Evolutionary conservation across 257 asterid species (phyloP).

Genomic region (Primulina huaijiensis): DNA sequence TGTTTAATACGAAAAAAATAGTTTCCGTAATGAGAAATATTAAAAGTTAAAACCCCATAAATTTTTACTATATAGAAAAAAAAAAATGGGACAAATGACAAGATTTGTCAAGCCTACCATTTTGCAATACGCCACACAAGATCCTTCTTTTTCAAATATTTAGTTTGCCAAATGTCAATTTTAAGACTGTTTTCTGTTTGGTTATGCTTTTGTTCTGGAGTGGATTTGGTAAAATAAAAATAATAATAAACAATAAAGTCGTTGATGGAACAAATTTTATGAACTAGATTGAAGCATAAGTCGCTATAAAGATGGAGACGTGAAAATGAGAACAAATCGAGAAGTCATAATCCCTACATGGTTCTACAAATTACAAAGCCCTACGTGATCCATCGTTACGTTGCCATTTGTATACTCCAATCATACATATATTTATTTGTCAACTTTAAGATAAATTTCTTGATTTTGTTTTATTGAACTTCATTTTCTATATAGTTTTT

Average conservation of each 20-base stretch:
- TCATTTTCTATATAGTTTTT: too few relatives aligned
- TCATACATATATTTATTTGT: too few relatives aligned
- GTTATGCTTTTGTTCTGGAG: background rate
- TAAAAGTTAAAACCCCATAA: too few relatives aligned
- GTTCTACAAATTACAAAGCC: too few relatives aligned
- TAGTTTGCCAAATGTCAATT: background rate
- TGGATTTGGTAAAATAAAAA: background rate
- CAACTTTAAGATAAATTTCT: background rate
- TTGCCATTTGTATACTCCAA: too few relatives aligned
- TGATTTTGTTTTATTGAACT: too few relatives aligned
- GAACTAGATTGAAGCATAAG: background rate
- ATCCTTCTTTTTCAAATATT: background rate
- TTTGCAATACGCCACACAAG: background rate
- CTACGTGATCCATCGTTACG: background rate
- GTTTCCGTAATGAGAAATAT: too few relatives aligned
- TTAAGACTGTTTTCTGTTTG: background rate
- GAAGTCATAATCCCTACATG: background rate
- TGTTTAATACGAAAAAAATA: too few relatives aligned
- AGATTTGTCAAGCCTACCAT: background rate
- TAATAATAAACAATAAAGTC: background rate
- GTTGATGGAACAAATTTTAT: background rate
- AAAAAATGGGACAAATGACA: too few relatives aligned
- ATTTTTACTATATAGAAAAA: too few relatives aligned
- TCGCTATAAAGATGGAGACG: background rate
- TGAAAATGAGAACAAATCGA: background rate